Evolutionary conservation across 345 rosid species (phyloP).

Genomic region (Citrus unshiu): DNA sequence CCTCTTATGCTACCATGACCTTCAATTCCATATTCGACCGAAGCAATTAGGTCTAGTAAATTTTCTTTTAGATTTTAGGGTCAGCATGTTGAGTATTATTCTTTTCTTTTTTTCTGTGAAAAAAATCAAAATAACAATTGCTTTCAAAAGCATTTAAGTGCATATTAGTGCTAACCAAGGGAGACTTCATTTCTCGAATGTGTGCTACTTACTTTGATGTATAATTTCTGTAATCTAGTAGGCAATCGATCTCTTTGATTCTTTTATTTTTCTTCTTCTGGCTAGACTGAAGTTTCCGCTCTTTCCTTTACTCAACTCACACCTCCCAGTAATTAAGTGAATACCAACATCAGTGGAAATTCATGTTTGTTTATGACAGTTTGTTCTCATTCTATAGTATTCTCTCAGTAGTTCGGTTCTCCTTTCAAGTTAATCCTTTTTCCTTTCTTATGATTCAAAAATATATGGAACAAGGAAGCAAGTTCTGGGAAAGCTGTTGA

Average conservation of each 20-base stretch:
- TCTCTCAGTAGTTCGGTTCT: neutral
- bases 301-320: neutral
- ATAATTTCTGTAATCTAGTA: neutral
- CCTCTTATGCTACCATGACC: slow-evolving; percentile 59
- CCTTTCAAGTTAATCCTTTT: neutral
- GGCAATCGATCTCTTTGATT: neutral
- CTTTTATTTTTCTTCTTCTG: neutral
- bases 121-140: neutral
- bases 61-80: neutral
- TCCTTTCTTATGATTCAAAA: neutral
- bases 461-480: neutral
- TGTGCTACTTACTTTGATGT: neutral
- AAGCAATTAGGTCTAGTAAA: slow-evolving; percentile 14
- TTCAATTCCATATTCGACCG: slow-evolving; percentile 60
- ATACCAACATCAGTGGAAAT: neutral
- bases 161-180: neutral
- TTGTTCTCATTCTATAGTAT: neutral
- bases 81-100: neutral
- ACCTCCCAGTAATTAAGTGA: neutral
- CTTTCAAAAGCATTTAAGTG: neutral
- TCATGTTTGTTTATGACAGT: neutral
- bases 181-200: neutral
- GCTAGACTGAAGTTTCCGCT: neutral
- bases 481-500: neutral
- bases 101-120: neutral